Base-by-base conservation (phyloP, 768 basidiomycete species). In the Kwoniella heveanensis region DNA sequence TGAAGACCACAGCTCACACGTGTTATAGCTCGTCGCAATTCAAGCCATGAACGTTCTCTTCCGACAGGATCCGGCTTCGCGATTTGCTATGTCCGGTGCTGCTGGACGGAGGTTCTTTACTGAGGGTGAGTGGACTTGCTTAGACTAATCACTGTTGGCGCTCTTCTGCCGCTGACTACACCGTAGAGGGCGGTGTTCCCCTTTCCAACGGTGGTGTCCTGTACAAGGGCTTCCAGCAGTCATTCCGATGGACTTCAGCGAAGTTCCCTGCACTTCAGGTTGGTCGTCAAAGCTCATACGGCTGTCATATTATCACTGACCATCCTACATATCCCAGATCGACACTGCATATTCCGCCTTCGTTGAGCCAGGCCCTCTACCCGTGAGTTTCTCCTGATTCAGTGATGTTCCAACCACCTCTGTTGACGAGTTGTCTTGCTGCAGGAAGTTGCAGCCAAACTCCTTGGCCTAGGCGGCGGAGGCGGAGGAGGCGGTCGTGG, bases 271-370 rank as follows among this genome's bases (percentile, higher is more conserved):
- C 73, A 12, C 57, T 77, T 37, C 74, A 76, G 64, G 73, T 75
- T 49, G n/a, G 65, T 46, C 24, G 29, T 44, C 27, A n/a, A 6
- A 13, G 4, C 30, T 9, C 21, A 52, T 25, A 37, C 37, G n/a
- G n/a, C n/a, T n/a, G n/a, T n/a, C n/a, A n/a, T n/a, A n/a, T n/a
- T n/a, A 5, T 46, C 15, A 44, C 30, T 13, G 53, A 22, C 50
- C 30, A 56, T 51, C 25, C 44, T 56, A 53, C 12, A 57, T 55
- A 32, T 54, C 63, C 29, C 67, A 80, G 68, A 68, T 80, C 67
- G 78, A 80, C 65, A 79, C 78, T 17, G 80, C 80, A 2, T 79
- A 80, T 56, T 77, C 76, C 4, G 78, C 78, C 6, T 80, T 80
- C 60, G 61, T 77, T 27, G 56, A 69, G 25, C 65, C 73, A 10